Conservation (phyloP, 75 land plant species). For the Selaginella moellendorffii region DNA sequence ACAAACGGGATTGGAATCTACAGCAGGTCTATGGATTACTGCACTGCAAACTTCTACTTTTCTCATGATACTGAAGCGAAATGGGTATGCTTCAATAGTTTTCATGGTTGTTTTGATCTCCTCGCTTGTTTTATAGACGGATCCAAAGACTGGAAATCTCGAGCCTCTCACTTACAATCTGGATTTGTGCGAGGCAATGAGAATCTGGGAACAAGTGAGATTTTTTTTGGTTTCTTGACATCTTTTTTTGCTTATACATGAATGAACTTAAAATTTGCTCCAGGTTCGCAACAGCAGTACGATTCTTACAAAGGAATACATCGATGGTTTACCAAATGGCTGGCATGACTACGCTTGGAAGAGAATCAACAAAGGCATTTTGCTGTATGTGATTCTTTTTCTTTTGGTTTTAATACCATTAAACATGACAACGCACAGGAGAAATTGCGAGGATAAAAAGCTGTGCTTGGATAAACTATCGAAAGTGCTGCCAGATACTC, state of each 20-base stretch:
- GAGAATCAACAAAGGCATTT: conserved; percentile 78
- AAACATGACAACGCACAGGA: conserved; percentile 28
- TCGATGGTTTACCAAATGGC: conserved; percentile 82
- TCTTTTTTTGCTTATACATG: background rate
- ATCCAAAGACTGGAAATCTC: conserved; percentile 71
- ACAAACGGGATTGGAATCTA: conserved; percentile 76
- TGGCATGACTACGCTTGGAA: conserved; percentile 95
- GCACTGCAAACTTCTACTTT: conserved; percentile 39
- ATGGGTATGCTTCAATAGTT: conserved; percentile 42
- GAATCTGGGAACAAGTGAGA: conserved; percentile 77
- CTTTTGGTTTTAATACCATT: background rate
- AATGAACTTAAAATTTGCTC: background rate
- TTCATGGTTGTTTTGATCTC: conserved; percentile 3
- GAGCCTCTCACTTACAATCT: conserved; percentile 67
- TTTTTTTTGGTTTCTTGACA: conserved; percentile 1
- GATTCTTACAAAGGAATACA: conserved; percentile 72
- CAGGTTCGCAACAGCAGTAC: conserved; percentile 88
- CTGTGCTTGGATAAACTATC: conserved; percentile 79
- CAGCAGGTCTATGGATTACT: conserved; percentile 41
- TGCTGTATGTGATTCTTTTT: conserved; percentile 34
- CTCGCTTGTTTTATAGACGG: conserved; percentile 36
- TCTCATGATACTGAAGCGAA: conserved; percentile 50
- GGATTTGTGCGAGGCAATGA: conserved; percentile 71
- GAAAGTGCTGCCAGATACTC: conserved; percentile 62
- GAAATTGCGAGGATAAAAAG: conserved; percentile 51